Percentiles rank a stretch among this genome's conserved stretches.
Evolutionary conservation across 345 rosid genomes (phyloP).

Genomic region (Ceriops tagal): DNA sequence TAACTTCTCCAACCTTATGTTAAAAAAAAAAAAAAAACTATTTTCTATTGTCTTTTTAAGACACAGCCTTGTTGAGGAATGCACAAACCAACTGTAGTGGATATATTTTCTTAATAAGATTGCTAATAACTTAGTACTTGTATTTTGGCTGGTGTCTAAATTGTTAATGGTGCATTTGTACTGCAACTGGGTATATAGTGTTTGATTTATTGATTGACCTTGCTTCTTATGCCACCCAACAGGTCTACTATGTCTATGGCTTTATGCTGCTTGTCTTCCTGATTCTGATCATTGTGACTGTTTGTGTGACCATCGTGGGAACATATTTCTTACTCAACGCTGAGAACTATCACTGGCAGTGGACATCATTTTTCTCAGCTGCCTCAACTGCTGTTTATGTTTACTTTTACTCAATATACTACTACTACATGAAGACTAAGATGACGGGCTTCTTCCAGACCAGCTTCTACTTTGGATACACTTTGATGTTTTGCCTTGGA

Average conservation of each 20-base stretch:
- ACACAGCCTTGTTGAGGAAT: background rate
- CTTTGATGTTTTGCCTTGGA: slow-evolving; percentile 94
- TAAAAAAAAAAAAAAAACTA: no score
- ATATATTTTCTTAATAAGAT: background rate
- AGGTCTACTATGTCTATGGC: slow-evolving; percentile 94
- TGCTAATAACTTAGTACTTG: background rate
- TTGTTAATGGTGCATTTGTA: no score
- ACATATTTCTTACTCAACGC: slow-evolving; percentile 90
- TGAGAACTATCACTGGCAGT: slow-evolving; percentile 97
- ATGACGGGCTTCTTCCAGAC: slow-evolving; percentile 98
- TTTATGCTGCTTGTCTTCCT: slow-evolving; percentile 86
- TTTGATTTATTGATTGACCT: no score
- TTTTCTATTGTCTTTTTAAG: background rate
- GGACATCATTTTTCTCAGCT: slow-evolving; percentile 94
- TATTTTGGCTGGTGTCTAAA: no score
- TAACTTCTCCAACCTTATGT: no score
- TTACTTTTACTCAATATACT: slow-evolving; percentile 83
- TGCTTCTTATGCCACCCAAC: slow-evolving; percentile 18
- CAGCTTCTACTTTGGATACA: slow-evolving; percentile 95
- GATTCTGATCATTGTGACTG: slow-evolving; percentile 80
- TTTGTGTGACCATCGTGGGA: slow-evolving; percentile 90
- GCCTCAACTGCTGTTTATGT: slow-evolving; percentile 93
- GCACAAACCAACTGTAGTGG: background rate
- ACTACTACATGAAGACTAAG: slow-evolving; percentile 87
- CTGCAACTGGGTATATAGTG: background rate